A percentile compares a stretch with the other conserved stretches of the same genome.
Conservation (phyloP, 2,329 filamentous ascomycete genomes). For the Phyllosticta ampelicida region DNA sequence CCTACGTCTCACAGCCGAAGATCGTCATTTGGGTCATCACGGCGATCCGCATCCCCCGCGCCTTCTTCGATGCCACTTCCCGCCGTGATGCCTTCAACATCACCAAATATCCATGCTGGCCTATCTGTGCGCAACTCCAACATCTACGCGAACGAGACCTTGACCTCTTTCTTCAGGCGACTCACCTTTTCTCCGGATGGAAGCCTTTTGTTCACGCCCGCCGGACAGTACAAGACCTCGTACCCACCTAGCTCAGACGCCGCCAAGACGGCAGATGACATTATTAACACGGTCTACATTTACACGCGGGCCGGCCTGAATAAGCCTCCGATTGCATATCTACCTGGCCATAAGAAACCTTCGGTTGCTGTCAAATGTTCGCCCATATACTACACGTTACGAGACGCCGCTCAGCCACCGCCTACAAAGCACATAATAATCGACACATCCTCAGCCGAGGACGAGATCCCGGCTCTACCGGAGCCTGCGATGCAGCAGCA, state of each 20-base stretch:
- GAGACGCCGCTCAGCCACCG: constrained; percentile 44
- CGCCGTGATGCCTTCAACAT: constrained; percentile 89
- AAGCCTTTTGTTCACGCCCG: constrained; percentile 84
- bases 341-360: constrained; percentile 96
- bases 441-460: constrained; percentile 81
- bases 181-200: constrained; percentile 93
- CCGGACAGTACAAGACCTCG: constrained; percentile 85
- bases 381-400: constrained; percentile 73
- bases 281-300: constrained; percentile 96
- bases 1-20: constrained; percentile 85
- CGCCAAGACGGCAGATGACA: constrained; percentile 67
- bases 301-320: constrained; percentile 95
- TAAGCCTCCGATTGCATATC: constrained; percentile 86
- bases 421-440: constrained; percentile 84
- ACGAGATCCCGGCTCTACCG: constrained; percentile 70
- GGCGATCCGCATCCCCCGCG: constrained; percentile 83
- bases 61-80: constrained; percentile 79
- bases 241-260: constrained; percentile 55
- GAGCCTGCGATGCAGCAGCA: constrained; percentile 56
- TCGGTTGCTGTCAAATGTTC: constrained; percentile 94
- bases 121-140: constrained; percentile 64
- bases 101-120: constrained; percentile 63
- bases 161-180: constrained; percentile 92
- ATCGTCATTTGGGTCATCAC: constrained; percentile 79
- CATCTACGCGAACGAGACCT: constrained; percentile 91